phyloP scores from a whole-genome alignment of 1,284 basidiomycete species.

The Moniliella sp. region DNA sequence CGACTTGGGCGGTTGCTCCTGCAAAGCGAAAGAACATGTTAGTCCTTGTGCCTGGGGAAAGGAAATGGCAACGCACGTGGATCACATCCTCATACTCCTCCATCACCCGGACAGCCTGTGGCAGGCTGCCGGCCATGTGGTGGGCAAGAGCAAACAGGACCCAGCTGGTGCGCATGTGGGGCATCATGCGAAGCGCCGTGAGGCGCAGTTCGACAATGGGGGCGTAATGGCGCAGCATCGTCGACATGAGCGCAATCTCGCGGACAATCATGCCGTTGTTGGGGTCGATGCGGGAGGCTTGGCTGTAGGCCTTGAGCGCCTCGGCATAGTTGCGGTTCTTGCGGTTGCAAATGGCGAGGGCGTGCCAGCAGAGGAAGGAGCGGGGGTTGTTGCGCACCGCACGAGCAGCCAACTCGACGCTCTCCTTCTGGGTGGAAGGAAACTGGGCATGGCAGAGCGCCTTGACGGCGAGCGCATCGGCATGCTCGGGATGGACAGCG shows the following conservation, averaged over 20 bases:
- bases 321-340: constrained; percentile 70
- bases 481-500: constrained; percentile 86
- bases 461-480: constrained; percentile 36
- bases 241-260: constrained; percentile 70
- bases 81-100: constrained; percentile 40
- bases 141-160: constrained; percentile 67
- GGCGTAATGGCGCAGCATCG: constrained; percentile 67
- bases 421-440: constrained; percentile 38
- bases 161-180: constrained; percentile 72
- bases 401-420: constrained; percentile 62
- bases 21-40: neutral
- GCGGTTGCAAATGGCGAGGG: constrained; percentile 46
- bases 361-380: constrained; percentile 94
- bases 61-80: constrained; percentile 16
- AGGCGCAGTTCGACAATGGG: constrained; percentile 61
- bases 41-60: neutral
- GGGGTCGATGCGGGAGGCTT: constrained; percentile 65
- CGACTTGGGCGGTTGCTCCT: constrained; percentile 1
- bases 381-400: constrained; percentile 62
- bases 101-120: constrained; percentile 52
- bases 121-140: constrained; percentile 55
- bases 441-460: constrained; percentile 24
- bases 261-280: constrained; percentile 82
- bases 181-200: constrained; percentile 57
- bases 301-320: constrained; percentile 59